Evolutionary conservation across 805 yeast genomes (phyloP), one percentile per base, ranked within the genome.

Genomic region (Suhomyces sp.): DNA sequence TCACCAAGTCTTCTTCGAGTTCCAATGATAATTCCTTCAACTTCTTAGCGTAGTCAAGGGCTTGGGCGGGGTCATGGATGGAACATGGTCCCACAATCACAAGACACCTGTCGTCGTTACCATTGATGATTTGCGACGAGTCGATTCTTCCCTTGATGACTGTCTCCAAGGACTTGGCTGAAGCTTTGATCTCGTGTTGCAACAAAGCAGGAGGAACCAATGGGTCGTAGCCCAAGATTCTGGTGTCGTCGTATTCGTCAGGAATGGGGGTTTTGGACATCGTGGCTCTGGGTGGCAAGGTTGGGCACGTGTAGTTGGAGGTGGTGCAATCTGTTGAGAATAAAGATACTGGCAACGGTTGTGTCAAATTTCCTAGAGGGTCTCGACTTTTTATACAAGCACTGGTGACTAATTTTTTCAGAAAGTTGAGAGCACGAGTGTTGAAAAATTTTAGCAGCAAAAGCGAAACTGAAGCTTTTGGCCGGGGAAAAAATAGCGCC

Each of bases 81-180:
- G 98, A 93, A 62, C 98, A 91, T 44, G 98, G 98, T 13, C 98
- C 98, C 36, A 91, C 95, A 44, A 91, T 80, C 15, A 91, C 84
- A 22, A 91, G 66, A 28, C 86, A 72, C 60, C 95, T 78, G 72
- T 93, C 98, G 55, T 84, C 90, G 48, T 74, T 68, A 32, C 83
- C 85, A 43, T 71, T 70, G 48, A 91, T 74, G 44, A 90, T 86
- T 16, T 77, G 76, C 41, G 83, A 76, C 22, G 95, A 82, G 20
- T 81, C 88, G 47, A 72, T 74, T 67, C 98, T 81, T 36, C 95
- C 96, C 42, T 68, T 63, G 38, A 79, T 68, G 25, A 90, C 95
- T 4, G 83, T 78, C 40, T 74, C 75, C 40, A 77, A 61, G 26
- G 85, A 68, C 34, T 61, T 52, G 38, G 68, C 64, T 4, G 72